Evolutionary conservation across 2,329 filamentous ascomycete species (phyloP).

Genomic region (Pyricularia grisea): DNA sequence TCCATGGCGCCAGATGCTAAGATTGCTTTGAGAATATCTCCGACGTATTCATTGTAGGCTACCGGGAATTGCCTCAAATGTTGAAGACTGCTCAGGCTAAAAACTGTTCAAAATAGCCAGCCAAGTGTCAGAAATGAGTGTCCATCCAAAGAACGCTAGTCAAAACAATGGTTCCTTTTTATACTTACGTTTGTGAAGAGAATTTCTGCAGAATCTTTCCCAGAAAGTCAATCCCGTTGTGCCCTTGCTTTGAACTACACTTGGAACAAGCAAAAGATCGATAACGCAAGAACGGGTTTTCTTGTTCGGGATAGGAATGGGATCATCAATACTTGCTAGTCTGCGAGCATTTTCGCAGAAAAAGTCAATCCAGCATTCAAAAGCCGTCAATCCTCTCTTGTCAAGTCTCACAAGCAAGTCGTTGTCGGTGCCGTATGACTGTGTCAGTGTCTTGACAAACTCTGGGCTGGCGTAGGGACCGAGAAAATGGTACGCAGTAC

Average conservation of each 20-base stretch:
- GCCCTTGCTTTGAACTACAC: not conserved
- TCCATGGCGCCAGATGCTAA: not conserved
- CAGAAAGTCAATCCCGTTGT: not conserved
- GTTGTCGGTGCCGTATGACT: not conserved
- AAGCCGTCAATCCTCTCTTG: not conserved
- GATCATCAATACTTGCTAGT: not conserved
- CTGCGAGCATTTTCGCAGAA: not conserved
- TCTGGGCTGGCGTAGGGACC: not conserved
- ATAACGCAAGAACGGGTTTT: not conserved
- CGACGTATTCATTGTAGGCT: not conserved
- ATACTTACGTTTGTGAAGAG: not conserved
- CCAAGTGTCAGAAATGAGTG: not conserved
- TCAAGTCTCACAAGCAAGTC: not conserved
- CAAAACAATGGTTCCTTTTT: not conserved
- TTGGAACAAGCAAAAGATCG: not conserved
- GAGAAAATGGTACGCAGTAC: conserved; percentile 1
- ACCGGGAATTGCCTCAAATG: not conserved
- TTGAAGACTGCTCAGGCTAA: not conserved
- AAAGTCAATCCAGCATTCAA: not conserved
- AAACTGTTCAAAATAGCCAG: not conserved
- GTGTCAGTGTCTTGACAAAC: not conserved
- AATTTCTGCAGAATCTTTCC: not conserved
- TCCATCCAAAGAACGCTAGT: not conserved
- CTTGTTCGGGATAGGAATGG: not conserved
- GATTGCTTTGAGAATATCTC: not conserved